Evolutionary conservation across 73 alveolate genomes (phyloP).

Genomic region (Paramecium caudatum): DNA sequence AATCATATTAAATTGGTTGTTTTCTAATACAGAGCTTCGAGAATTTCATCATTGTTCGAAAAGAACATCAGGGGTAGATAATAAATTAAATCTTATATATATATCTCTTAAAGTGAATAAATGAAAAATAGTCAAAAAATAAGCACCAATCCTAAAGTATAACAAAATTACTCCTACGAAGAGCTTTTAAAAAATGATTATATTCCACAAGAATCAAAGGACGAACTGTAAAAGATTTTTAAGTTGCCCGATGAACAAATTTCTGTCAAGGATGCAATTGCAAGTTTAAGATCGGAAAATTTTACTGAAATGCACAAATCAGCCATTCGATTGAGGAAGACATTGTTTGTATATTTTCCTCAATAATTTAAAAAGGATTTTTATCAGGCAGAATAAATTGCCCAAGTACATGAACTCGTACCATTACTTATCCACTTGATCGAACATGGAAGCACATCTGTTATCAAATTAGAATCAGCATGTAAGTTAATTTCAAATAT

Average conservation of each 20-base stretch:
- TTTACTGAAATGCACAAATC: slow-evolving; percentile 5
- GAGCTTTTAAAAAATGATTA: not conserved
- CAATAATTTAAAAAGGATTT: not conserved
- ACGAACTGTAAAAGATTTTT: not conserved
- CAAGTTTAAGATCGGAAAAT: not conserved
- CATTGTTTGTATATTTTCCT: not conserved
- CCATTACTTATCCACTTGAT: not conserved
- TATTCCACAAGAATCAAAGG: not conserved
- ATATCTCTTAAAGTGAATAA: not conserved
- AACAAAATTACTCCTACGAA: slow-evolving; percentile 8
- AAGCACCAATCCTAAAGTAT: not conserved
- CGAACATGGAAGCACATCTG: not conserved
- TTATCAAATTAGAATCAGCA: slow-evolving; percentile 27
- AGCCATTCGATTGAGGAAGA: not conserved
- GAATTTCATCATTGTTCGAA: too few species aligned
- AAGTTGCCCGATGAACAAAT: not conserved
- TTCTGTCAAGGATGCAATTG: slow-evolving; percentile 13
- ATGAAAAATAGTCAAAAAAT: slow-evolving; percentile 48
- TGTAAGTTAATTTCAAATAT: not conserved
- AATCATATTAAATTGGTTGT: too few species aligned
- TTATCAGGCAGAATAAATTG: not conserved
- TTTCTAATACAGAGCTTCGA: too few species aligned
- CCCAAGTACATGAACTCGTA: slow-evolving; percentile 1
- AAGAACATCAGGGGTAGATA: not conserved
- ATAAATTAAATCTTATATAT: not conserved